Base-by-base conservation (phyloP, 176 grass and related monocot genomes). In the Triticum monococcum region DNA sequence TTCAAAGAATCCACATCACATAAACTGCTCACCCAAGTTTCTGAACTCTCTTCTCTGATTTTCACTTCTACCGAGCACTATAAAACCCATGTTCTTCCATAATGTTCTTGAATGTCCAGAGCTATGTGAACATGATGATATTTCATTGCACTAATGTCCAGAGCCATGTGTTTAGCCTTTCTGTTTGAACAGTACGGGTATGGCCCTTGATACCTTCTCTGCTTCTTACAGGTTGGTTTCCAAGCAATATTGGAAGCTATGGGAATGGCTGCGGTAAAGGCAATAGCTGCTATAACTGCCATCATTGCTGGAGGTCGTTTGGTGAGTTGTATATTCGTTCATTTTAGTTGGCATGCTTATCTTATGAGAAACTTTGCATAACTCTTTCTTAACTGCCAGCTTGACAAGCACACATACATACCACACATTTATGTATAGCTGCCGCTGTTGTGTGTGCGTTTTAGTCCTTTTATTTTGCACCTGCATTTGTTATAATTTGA, bases 241-340 rank as follows among this genome's bases (percentile, higher is more conserved):
- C 94, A 96, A 99, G 97, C 97, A 92, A 96, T 99, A 89, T 90
- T 90, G 12, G 92, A 99, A 92, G 97, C 97, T 68, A 93, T 99
- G 86, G 97, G 97, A 84, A 88, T 96, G 84, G 93, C 97, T 87
- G 97, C 97, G 66, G 92, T 99, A 9, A 99, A 99, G 72, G 97
- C 97, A 75, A 86, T 99, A 84, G 94, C 93, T 87, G 97, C 97
- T 81, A 99, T 99, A 84, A 87, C 94, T 86, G 93, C 89, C 23
- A 99, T 99, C 88, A 99, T 99, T 88, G 94, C 94, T 63, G 97
- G 97, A 83, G 97, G 97, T 28, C 94, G 97, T 78, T 83, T 99
- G 94, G 97, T 99, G 89, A 94, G 87, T 85, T 60, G 23, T 45
- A 9, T 84, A 43, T 76, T 65, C 57, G 66, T 79, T 81, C 23